Conservation (phyloP, 345 rosid species). For the Euphorbia lathyris region DNA sequence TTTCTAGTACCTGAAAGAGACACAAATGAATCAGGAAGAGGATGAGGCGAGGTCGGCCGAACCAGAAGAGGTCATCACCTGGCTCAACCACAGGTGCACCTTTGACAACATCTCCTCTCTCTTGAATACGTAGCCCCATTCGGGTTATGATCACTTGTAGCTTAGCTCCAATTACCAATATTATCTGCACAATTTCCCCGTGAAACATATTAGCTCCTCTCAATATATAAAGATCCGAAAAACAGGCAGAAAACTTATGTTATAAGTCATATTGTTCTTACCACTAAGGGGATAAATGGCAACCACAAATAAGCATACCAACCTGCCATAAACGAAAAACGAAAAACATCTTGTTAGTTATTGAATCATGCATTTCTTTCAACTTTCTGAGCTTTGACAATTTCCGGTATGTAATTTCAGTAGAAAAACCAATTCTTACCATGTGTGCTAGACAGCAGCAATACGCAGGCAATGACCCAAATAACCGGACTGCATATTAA, state of each 20-base stretch:
- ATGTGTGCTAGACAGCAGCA: constrained; percentile 68
- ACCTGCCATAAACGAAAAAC: constrained; percentile 38
- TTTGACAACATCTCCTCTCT: constrained; percentile 79
- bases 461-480: constrained; percentile 70
- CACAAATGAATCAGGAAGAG: constrained; percentile 85
- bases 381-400: background rate
- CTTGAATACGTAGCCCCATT: constrained; percentile 75
- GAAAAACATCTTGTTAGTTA: background rate
- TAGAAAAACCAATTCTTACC: constrained; percentile 46
- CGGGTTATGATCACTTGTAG: constrained; percentile 81
- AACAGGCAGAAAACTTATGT: background rate
- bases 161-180: constrained; percentile 73
- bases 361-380: too few relatives aligned
- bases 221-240: too few relatives aligned
- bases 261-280: constrained; percentile 36
- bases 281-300: constrained; percentile 76
- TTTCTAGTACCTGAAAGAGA: constrained; percentile 69
- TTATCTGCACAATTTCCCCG: constrained; percentile 41
- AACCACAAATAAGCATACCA: constrained; percentile 68
- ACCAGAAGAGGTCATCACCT: constrained; percentile 94
- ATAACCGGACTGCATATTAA: constrained; percentile 59
- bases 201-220: background rate
- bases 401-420: background rate
- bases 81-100: constrained; percentile 94
- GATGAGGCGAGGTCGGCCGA: constrained; percentile 72